These are phyloP conservation scores for Stereum hirsutum DNA, from an alignment of 1,284 basidiomycete genomes.

Conservation along the genomic window DNA sequence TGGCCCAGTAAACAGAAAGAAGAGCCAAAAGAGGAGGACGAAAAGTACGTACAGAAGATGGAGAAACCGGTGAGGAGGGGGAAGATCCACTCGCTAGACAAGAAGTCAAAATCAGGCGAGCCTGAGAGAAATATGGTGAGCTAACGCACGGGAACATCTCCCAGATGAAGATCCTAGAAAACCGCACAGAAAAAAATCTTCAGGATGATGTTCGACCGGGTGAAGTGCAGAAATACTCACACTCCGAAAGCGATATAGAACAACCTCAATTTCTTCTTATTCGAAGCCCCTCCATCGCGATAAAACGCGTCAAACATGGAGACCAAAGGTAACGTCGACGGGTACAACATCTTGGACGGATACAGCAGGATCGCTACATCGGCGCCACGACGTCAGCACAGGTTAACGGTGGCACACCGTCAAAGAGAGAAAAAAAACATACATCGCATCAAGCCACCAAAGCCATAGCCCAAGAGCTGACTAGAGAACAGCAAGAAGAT, in stretches of 20 bases:
- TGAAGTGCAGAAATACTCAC: constrained; percentile 17
- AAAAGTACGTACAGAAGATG: constrained; percentile 55
- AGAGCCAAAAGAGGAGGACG: too few species aligned
- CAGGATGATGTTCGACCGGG: too few species aligned
- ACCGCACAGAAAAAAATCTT: background rate
- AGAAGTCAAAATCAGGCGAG: too few species aligned
- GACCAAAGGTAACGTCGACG: constrained; percentile 20
- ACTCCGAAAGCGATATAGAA: constrained; percentile 41
- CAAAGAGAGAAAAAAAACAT: background rate
- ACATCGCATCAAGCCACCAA: constrained; percentile 29
- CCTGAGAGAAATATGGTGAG: too few species aligned
- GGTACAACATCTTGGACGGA: constrained; percentile 15
- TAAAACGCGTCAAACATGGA: constrained; percentile 24
- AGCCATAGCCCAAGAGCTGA: constrained; percentile 40
- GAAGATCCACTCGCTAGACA: constrained; percentile 47
- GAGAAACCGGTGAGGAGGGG: constrained; percentile 38
- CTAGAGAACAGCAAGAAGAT: constrained; percentile 36
- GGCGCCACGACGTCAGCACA: too few species aligned
- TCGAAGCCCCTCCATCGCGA: constrained; percentile 14
- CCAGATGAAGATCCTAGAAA: constrained; percentile 19
- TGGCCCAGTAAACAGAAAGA: too few species aligned
- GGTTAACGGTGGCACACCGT: background rate
- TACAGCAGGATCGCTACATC: constrained; percentile 19
- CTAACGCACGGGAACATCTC: constrained; percentile 32
- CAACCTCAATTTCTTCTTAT: constrained; percentile 30